Conservation (phyloP, 2,329 filamentous ascomycete species). For the Rutstroemia sp. region DNA sequence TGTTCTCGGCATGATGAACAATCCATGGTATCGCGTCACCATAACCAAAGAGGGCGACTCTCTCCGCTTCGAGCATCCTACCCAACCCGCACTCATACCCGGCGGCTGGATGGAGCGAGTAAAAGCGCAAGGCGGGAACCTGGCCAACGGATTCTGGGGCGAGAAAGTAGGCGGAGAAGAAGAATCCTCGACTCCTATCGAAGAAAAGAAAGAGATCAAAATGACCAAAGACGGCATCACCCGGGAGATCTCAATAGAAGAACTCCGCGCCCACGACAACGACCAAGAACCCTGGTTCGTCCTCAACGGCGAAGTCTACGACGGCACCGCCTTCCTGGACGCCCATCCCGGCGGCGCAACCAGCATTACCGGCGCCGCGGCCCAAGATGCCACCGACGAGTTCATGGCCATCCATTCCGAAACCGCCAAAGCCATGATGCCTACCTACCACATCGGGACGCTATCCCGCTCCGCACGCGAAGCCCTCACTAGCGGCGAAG, state of each 20-base stretch:
- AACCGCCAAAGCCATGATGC: constrained; percentile 88
- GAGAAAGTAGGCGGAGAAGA: constrained; percentile 54
- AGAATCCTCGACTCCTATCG: constrained; percentile 38
- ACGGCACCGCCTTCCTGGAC: constrained; percentile 73
- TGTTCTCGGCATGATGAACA: constrained; percentile 96
- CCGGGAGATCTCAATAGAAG: constrained; percentile 58
- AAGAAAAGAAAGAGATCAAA: constrained; percentile 57
- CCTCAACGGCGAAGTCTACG: constrained; percentile 80
- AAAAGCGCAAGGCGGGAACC: constrained; percentile 73
- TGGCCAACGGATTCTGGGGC: constrained; percentile 80
- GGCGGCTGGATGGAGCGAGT: constrained; percentile 93
- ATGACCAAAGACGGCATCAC: constrained; percentile 67
- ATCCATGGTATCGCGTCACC: constrained; percentile 81
- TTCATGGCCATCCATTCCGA: constrained; percentile 93
- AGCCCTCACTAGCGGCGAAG: constrained; percentile 31
- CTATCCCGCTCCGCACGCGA: constrained; percentile 52
- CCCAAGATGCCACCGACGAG: constrained; percentile 75
- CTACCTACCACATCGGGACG: constrained; percentile 73
- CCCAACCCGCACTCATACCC: constrained; percentile 66
- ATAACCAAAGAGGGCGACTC: constrained; percentile 59
- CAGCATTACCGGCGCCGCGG: constrained; percentile 78
- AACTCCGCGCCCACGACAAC: constrained; percentile 60
- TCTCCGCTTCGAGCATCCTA: constrained; percentile 81
- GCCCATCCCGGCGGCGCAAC: constrained; percentile 80
- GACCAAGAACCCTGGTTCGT: constrained; percentile 76